Base-by-base conservation (phyloP, 768 basidiomycete genomes). In the Imleria badia region DNA sequence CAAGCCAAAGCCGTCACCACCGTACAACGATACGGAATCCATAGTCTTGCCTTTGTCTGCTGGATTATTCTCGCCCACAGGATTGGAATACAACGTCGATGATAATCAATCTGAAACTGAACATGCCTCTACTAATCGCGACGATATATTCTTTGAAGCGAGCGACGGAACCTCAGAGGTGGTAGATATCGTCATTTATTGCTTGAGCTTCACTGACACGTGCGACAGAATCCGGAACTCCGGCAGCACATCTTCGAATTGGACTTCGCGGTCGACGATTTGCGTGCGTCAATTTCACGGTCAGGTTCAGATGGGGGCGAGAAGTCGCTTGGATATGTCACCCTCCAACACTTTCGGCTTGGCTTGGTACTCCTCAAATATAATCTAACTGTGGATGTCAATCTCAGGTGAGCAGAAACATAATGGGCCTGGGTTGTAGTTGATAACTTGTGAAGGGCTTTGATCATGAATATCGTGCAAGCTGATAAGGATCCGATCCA, bases 341-440 rank as follows among this genome's bases (percentile, higher is more conserved):
- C 81, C 11, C 78, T 99, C 13, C 82, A 91, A 56, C 80, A 82
- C 26, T 99, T 98, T 68, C 80, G 80, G 23, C 73, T 98, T 44
- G 74, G 75, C 10, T 89, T 95, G 60, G 81, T 81, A 0, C 72
- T 94, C 51, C 81, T 89, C 8, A 87, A 94, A 65, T 92, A 82
- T 65, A 89, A 93, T 70, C 89, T 98, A 85, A 82, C 81, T 43
- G 91, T 97, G 29, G 85, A 89, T 61, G 77, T 98, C 41, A 85
- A 83, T 58, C 81, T 98, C 41, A 82, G 85, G 85, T 92, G 63
- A 51, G 76, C 33, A 34, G 26, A 9, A 43, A 10, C 9, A 17
- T n/a, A 9, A 39, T 39, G 29, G 12, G 30, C 17, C 50, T 23
- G 3, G 41, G 17, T 39, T 42, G 31, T 38, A 6, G 50, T 56